A percentile compares a stretch with the other conserved stretches of the same genome.
Evolutionary conservation across 2,329 filamentous ascomycete species (phyloP).

Genomic region (Bertia moriformis): DNA sequence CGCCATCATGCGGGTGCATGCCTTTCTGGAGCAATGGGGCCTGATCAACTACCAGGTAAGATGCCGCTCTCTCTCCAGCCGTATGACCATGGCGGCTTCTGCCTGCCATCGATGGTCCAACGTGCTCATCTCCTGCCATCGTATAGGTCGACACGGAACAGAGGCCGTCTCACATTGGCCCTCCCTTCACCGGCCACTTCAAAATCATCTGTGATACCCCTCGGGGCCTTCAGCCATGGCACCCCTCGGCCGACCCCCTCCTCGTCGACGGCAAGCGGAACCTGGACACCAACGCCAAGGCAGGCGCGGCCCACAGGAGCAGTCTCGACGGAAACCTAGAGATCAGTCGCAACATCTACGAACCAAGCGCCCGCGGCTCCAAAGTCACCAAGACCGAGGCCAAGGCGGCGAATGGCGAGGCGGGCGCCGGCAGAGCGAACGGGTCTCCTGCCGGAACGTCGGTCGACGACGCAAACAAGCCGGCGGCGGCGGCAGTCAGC

Average conservation of each 20-base stretch:
- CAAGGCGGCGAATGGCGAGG: slow-evolving; percentile 66
- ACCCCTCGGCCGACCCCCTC: slow-evolving; percentile 35
- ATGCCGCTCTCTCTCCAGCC: slow-evolving; percentile 2
- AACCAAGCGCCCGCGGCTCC: slow-evolving; percentile 66
- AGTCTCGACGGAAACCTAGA: slow-evolving; percentile 85
- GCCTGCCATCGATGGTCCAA: slow-evolving; percentile 11
- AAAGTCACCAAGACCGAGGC: slow-evolving; percentile 55
- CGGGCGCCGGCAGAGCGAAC: slow-evolving; percentile 51
- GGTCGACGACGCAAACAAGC: slow-evolving; percentile 47
- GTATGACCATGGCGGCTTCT: slow-evolving; percentile 2
- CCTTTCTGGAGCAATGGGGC: slow-evolving; percentile 96
- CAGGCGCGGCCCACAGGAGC: slow-evolving; percentile 44
- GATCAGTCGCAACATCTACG: slow-evolving; percentile 88
- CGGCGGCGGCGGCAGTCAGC: slow-evolving; percentile 47
- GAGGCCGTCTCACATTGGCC: slow-evolving; percentile 84
- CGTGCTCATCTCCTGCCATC: slow-evolving; percentile 2
- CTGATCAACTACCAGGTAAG: slow-evolving; percentile 94
- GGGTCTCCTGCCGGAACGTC: slow-evolving; percentile 29
- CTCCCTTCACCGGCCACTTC: slow-evolving; percentile 95
- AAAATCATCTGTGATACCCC: slow-evolving; percentile 91
- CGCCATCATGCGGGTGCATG: slow-evolving; percentile 96
- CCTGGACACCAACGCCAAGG: slow-evolving; percentile 59
- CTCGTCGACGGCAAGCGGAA: slow-evolving; percentile 44
- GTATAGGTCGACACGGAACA: slow-evolving; percentile 84
- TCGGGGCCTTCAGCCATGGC: slow-evolving; percentile 84